These are phyloP conservation scores for Usnea hakonensis DNA, from an alignment of 495 filamentous ascomycete species.

Conservation along the genomic window DNA sequence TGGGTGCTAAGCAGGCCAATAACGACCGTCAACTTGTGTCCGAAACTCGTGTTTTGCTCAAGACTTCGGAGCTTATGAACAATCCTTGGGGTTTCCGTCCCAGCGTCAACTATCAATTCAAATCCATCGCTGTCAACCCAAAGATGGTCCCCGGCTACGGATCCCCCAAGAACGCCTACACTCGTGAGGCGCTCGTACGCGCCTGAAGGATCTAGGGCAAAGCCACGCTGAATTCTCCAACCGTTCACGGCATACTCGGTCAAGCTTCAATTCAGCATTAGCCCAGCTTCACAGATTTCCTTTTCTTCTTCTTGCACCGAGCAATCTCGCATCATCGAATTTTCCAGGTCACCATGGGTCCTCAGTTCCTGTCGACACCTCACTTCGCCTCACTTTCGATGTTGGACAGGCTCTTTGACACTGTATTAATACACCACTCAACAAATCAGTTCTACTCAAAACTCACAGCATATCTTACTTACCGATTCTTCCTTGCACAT, in stretches of 20 bases:
- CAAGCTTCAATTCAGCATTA: neutral
- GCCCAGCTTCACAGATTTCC: neutral
- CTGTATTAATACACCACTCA: neutral
- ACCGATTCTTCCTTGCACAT: neutral
- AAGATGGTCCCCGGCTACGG: constrained; percentile 16
- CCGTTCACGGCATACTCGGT: neutral
- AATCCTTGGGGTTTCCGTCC: constrained; percentile 16
- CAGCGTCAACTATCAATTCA: constrained; percentile 13
- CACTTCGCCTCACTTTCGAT: neutral
- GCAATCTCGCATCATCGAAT: neutral
- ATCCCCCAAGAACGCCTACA: constrained; percentile 11
- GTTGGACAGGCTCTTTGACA: neutral
- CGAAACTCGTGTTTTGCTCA: constrained; percentile 14
- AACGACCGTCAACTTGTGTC: neutral
- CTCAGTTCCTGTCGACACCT: neutral
- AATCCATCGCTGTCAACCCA: constrained; percentile 10
- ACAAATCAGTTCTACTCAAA: neutral
- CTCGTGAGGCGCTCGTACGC: neutral
- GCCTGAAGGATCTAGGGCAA: neutral
- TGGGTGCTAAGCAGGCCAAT: constrained; percentile 18
- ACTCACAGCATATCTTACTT: neutral
- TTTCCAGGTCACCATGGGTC: neutral
- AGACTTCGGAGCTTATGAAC: constrained; percentile 5
- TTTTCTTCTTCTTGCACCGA: neutral
- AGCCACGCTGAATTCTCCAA: neutral